A percentile compares a stretch with the other conserved stretches of the same genome.
These are phyloP conservation scores for Pelargonium citronellum DNA, from an alignment of 441 rosid species.

Conservation along the genomic window DNA sequence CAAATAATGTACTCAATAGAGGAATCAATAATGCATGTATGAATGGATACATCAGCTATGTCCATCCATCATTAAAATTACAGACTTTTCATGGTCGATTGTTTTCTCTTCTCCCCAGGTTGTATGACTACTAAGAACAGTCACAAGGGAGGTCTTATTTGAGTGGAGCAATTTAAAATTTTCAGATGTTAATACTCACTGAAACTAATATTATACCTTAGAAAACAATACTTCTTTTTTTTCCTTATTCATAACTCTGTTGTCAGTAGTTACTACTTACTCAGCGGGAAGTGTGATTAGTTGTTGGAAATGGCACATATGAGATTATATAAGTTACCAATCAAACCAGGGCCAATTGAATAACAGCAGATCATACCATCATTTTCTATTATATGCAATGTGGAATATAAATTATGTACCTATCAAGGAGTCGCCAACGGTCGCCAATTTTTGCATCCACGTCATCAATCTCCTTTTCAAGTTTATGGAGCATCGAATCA, in stretches of 20 bases:
- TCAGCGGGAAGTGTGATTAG: too few relatives aligned
- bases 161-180: not conserved
- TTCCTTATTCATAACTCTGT: not conserved
- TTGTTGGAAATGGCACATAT: too few relatives aligned
- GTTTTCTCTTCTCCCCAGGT: not conserved
- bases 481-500: conserved; percentile 78
- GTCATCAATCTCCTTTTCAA: conserved; percentile 82
- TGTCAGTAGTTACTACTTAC: too few relatives aligned
- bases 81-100: not conserved
- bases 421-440: conserved; percentile 71
- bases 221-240: not conserved
- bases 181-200: not conserved
- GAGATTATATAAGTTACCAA: too few relatives aligned
- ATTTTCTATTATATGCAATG: not conserved
- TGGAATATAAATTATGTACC: conserved; percentile 33
- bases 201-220: not conserved
- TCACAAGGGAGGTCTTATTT: not conserved
- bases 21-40: not conserved
- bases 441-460: conserved; percentile 80
- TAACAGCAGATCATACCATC: too few relatives aligned
- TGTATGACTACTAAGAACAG: too few relatives aligned
- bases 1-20: not conserved
- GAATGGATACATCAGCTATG: not conserved
- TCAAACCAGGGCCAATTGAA: too few relatives aligned
- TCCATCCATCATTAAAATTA: not conserved